Conservation (phyloP, 2,329 filamentous ascomycete genomes). For the Cephalotrichum gorgonifer region DNA sequence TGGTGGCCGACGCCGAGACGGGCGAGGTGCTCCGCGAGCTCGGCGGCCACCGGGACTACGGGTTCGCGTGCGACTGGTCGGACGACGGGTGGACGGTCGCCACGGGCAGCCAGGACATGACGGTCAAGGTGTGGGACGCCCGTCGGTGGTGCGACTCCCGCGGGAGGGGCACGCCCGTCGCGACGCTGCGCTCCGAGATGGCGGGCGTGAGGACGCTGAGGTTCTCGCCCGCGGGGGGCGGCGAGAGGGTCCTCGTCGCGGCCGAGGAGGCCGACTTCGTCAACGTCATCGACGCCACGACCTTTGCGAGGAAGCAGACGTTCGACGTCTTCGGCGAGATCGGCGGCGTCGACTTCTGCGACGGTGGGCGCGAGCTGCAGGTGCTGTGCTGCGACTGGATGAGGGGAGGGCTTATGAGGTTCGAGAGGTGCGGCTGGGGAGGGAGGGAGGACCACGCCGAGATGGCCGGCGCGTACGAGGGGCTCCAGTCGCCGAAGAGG, state of each 20-base stretch:
- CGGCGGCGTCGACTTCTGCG: constrained; percentile 56
- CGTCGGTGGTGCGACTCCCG: constrained; percentile 52
- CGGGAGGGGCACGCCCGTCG: constrained; percentile 35
- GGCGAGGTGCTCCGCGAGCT: constrained; percentile 48
- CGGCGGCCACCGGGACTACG: constrained; percentile 56
- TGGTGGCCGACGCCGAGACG: constrained; percentile 60
- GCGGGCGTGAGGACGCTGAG: constrained; percentile 58
- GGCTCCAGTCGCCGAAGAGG: no score
- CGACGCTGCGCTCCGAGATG: constrained; percentile 53
- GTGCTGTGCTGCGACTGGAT: constrained; percentile 55
- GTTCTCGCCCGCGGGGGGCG: constrained; percentile 63
- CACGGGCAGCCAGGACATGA: constrained; percentile 67
- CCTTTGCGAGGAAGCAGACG: constrained; percentile 54
- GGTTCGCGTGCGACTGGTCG: constrained; percentile 72
- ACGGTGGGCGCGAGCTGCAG: constrained; percentile 57
- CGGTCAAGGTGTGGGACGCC: constrained; percentile 67
- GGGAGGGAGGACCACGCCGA: constrained; percentile 17
- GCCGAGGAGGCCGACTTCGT: constrained; percentile 69
- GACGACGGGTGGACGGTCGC: constrained; percentile 67
- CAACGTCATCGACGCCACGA: constrained; percentile 58
- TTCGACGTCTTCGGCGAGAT: constrained; percentile 69
- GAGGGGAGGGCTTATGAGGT: constrained; percentile 57
- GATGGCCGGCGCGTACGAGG: not conserved
- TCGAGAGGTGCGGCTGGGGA: constrained; percentile 37
- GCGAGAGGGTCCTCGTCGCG: constrained; percentile 55